Base-by-base conservation (phyloP, 2,329 filamentous ascomycete species). In the Harringtonia aguacate region DNA sequence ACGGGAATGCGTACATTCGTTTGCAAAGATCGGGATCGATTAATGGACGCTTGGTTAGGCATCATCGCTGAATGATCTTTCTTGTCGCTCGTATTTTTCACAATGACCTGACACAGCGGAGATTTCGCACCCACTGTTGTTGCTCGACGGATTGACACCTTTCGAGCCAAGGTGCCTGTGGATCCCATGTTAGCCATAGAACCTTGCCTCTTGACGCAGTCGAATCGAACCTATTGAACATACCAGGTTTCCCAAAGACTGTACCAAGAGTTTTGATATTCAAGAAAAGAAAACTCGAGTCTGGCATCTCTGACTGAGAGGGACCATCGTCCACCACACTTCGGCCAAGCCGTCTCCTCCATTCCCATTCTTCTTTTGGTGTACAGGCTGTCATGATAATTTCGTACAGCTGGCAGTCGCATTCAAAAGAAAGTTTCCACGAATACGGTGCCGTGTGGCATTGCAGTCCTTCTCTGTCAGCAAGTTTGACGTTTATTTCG, bases 361-460 rank as follows among this genome's bases (percentile, higher is more conserved):
- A 98, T 54, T 82, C 78, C 37, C 75, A 67, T 55, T 92, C 86
- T 58, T 98, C 90, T 34, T 74, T 77, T 1, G 78, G 69, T 1
- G 84, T 90, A 54, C 88, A 95, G 30, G 88, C 90, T 51, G 84
- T 94, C 64, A 95, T 72, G 34, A 95, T 79, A 15, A 95, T 64
- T 61, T 97, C 90, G 58, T 86, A 90, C 43, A 90, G 68, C 47
- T 84, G 79, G 51, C 84, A 76, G 45, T 83, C 73, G 51, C 77
- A 77, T 58, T 92, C 81, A 55, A 97, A 95, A 3, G 86, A 72
- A 12, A 95, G 56, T 59, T 97, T 98, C 90, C 89, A 97, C 1
- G 88, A 92, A 59, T 86, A 86, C 0, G 85, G 80, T 1, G 86
- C 85, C 4, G 84, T 86, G 50, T 92, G 82, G 55, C 88, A 95